phyloP scores from a whole-genome alignment of 2,329 filamentous ascomycete genomes.

The Phialocephala sp. region DNA sequence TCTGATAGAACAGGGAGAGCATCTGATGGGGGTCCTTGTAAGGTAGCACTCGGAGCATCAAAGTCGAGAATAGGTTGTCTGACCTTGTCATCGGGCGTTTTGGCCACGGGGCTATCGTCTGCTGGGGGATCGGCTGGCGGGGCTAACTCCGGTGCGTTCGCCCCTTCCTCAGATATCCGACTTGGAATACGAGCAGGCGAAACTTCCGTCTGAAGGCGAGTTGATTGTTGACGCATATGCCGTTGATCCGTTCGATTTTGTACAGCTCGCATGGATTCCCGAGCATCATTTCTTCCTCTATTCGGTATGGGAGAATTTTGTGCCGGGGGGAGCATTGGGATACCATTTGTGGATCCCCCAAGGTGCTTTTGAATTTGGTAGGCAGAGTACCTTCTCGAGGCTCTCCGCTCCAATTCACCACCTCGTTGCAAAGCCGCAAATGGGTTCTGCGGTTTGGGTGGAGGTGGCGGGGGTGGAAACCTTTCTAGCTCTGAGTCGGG shows the following conservation, averaged over 20 bases:
- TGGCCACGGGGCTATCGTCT: constrained; percentile 41
- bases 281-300: constrained; percentile 74
- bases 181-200: constrained; percentile 65
- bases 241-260: constrained; percentile 61
- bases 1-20: constrained; percentile 46
- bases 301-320: constrained; percentile 87
- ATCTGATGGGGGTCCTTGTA: constrained; percentile 62
- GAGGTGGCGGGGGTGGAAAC: constrained; percentile 77
- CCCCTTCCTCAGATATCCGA: constrained; percentile 63
- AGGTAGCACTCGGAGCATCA: constrained; percentile 57
- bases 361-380: constrained; percentile 97
- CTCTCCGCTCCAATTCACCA: constrained; percentile 88
- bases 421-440: constrained; percentile 89
- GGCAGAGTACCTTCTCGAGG: constrained; percentile 90
- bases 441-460: constrained; percentile 87
- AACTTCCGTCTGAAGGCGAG: constrained; percentile 58
- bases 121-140: constrained; percentile 45
- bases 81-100: constrained; percentile 70
- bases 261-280: constrained; percentile 82
- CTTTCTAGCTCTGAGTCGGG: constrained; percentile 58
- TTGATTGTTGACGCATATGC: constrained; percentile 50
- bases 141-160: constrained; percentile 40
- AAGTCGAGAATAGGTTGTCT: constrained; percentile 33
- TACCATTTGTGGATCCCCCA: constrained; percentile 73
- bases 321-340: constrained; percentile 84